Evolutionary conservation across 1,284 basidiomycete species (phyloP).

Genomic region (Papiliotrema nemorosa): DNA sequence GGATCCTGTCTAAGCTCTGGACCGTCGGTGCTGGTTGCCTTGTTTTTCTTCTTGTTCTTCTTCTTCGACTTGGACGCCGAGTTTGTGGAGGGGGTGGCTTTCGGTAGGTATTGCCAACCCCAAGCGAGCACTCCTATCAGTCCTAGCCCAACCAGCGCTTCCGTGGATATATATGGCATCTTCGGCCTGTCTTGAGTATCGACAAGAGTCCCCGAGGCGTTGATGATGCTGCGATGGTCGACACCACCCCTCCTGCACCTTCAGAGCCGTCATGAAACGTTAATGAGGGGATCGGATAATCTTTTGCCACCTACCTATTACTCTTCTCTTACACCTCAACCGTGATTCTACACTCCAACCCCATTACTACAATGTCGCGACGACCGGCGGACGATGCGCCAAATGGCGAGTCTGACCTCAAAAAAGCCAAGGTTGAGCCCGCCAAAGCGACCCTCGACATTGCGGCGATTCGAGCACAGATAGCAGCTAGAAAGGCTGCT

Average conservation of each 20-base stretch:
- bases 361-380: constrained; percentile 1
- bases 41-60: constrained; percentile 31
- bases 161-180: constrained; percentile 48
- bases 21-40: background rate
- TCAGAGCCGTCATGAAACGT: background rate
- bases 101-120: constrained; percentile 34
- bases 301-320: background rate
- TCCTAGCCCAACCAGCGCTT: constrained; percentile 38
- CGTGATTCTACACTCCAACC: background rate
- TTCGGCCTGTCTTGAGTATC: background rate
- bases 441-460: constrained; percentile 22
- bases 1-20: constrained; percentile 1
- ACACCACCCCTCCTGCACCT: too few species aligned
- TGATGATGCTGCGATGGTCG: too few species aligned
- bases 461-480: constrained; percentile 59
- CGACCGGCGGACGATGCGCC: constrained; percentile 3
- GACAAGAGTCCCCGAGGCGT: background rate
- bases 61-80: constrained; percentile 25
- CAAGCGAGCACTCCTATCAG: constrained; percentile 36
- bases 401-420: constrained; percentile 18
- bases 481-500: constrained; percentile 75
- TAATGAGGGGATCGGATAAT: background rate
- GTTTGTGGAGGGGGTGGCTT: background rate
- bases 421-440: constrained; percentile 17
- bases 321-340: background rate